Conservation (phyloP, 441 rosid genomes). For the Bruguiera hainesii region DNA sequence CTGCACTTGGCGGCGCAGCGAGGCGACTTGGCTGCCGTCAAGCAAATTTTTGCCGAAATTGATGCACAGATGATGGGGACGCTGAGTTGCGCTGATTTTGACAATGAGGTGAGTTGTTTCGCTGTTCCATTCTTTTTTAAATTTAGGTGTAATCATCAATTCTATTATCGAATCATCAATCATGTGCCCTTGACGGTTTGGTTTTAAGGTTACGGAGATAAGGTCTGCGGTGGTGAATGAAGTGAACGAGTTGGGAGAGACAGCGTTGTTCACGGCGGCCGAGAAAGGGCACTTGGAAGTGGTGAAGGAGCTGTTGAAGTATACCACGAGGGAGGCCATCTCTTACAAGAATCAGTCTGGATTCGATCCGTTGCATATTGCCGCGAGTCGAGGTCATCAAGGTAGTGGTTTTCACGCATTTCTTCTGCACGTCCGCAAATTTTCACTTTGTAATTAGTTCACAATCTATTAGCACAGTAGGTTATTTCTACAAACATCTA, state of each 20-base stretch:
- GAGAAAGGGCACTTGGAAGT: constrained; percentile 78
- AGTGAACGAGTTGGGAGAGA: constrained; percentile 80
- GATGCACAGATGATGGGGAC: constrained; percentile 68
- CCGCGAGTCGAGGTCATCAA: constrained; percentile 78
- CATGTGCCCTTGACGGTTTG: too few species aligned
- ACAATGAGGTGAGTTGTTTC: constrained; percentile 47
- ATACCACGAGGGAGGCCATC: constrained; percentile 25
- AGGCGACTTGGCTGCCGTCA: constrained; percentile 59
- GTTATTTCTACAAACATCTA: too few species aligned
- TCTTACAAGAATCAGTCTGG: constrained; percentile 62
- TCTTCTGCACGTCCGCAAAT: background rate
- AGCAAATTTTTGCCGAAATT: constrained; percentile 64
- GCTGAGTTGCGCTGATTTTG: constrained; percentile 63
- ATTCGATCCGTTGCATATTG: constrained; percentile 71
- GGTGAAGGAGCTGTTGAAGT: constrained; percentile 61
- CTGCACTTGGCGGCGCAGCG: constrained; percentile 82
- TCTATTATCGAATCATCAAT: too few species aligned
- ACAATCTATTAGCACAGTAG: background rate
- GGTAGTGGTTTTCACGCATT: constrained; percentile 34
- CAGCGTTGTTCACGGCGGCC: constrained; percentile 77
- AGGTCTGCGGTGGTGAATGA: constrained; percentile 71
- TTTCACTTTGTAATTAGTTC: background rate
- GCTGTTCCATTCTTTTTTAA: background rate
- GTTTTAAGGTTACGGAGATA: constrained; percentile 37
- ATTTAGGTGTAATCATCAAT: too few species aligned